Percentiles rank a stretch among this genome's conserved stretches.
Conservation (phyloP, 768 basidiomycete species). For the Crassisporium funariophilum region DNA sequence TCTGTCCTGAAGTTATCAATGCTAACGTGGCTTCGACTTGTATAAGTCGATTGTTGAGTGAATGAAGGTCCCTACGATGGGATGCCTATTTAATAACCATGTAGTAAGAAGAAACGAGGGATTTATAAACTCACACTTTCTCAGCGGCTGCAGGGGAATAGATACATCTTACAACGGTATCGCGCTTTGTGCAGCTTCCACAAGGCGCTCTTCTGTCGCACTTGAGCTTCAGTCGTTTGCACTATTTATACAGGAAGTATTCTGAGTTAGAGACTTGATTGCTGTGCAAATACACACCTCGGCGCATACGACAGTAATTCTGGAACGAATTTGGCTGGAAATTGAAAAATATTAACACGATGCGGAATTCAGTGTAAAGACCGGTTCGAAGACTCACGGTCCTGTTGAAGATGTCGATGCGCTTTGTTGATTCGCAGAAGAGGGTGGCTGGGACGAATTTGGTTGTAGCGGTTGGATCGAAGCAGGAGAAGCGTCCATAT, state of each 20-base stretch:
- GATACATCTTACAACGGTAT: slow-evolving; percentile 69
- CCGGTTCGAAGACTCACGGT: neutral
- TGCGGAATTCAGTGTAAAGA: neutral
- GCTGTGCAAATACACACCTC: slow-evolving; percentile 51
- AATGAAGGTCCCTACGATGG: slow-evolving; percentile 65
- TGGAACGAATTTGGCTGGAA: slow-evolving; percentile 39
- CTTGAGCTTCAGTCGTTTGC: slow-evolving; percentile 86
- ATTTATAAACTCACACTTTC: slow-evolving; percentile 71
- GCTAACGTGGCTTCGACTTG: slow-evolving; percentile 65
- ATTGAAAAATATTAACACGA: neutral
- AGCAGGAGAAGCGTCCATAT: slow-evolving; percentile 7
- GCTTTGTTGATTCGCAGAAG: neutral
- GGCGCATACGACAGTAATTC: slow-evolving; percentile 80
- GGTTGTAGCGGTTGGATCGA: neutral
- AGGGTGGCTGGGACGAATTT: neutral
- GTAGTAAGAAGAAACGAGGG: slow-evolving; percentile 3
- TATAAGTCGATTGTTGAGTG: slow-evolving; percentile 78
- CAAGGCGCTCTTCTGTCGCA: slow-evolving; percentile 82
- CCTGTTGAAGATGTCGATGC: slow-evolving; percentile 7
- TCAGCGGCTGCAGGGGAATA: slow-evolving; percentile 84
- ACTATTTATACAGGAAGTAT: slow-evolving; percentile 74
- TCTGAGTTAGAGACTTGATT: slow-evolving; percentile 1
- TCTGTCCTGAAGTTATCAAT: slow-evolving; percentile 45
- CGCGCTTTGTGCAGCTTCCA: slow-evolving; percentile 76
- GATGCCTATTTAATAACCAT: neutral